Conservation (phyloP, 164 flowering plant species). For the Echeveria elegans region DNA sequence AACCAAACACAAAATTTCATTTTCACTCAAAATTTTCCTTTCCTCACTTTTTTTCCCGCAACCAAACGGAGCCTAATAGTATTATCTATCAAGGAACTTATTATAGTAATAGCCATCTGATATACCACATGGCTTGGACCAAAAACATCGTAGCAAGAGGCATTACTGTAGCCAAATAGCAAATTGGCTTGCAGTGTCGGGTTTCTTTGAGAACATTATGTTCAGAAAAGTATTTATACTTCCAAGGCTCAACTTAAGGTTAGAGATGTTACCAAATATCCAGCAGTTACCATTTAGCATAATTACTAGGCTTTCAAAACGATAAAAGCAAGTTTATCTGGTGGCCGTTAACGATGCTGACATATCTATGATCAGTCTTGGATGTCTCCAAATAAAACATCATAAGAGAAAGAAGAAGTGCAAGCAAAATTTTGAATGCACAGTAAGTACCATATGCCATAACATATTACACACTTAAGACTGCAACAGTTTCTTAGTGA, state of each 20-base stretch:
- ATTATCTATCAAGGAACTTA: too few species aligned
- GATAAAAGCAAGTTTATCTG: background rate
- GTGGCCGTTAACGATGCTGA: too few species aligned
- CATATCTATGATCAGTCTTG: background rate
- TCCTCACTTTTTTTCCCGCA: too few species aligned
- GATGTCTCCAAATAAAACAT: background rate
- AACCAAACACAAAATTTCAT: too few species aligned
- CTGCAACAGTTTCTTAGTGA: background rate
- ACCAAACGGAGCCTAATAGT: too few species aligned
- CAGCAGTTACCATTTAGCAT: too few species aligned
- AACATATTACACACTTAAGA: background rate
- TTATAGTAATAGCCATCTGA: too few species aligned
- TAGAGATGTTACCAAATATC: background rate
- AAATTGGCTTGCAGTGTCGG: too few species aligned
- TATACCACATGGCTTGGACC: conserved; percentile 53
- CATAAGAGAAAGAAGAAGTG: background rate
- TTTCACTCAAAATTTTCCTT: too few species aligned
- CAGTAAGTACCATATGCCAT: background rate
- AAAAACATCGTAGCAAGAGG: too few species aligned
- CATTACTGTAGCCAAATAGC: too few species aligned
- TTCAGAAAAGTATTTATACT: background rate
- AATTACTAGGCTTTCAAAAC: background rate
- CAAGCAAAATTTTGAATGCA: background rate
- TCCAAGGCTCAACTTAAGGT: background rate
- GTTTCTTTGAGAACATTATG: too few species aligned